These are phyloP conservation scores for Gigaspora rosea DNA, from an alignment of 192 early-diverging fungal species.

Conservation along the genomic window DNA sequence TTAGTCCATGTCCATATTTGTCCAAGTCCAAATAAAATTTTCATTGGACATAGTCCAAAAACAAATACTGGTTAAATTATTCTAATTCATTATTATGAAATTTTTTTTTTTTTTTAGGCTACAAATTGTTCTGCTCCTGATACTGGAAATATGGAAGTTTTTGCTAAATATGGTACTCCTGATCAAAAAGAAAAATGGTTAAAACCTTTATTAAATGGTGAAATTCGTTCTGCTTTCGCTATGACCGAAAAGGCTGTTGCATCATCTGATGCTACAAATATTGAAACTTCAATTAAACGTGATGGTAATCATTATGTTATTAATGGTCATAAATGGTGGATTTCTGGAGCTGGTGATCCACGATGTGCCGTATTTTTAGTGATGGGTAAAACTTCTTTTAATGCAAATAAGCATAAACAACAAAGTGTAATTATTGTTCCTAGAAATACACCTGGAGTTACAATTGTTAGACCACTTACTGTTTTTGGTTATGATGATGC, in stretches of 20 bases:
- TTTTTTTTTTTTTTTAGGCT: slow-evolving; percentile 50
- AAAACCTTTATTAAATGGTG: slow-evolving; percentile 81
- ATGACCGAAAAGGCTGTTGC: slow-evolving; percentile 98
- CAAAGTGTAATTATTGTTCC: slow-evolving; percentile 92
- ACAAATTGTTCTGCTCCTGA: slow-evolving; percentile 94
- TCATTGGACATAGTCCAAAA: too few species aligned
- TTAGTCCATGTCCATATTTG: too few species aligned
- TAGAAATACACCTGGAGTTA: slow-evolving; percentile 78
- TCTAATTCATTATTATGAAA: not conserved
- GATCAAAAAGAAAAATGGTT: slow-evolving; percentile 84
- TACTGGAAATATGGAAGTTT: slow-evolving; percentile 99
- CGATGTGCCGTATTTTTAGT: slow-evolving; percentile 87
- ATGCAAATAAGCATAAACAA: slow-evolving; percentile 74
- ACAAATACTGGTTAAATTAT: too few species aligned
- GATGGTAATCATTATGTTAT: slow-evolving; percentile 67
- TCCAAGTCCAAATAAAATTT: too few species aligned
- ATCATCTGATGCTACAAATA: slow-evolving; percentile 98
- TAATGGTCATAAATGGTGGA: slow-evolving; percentile 97
- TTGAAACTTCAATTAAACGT: slow-evolving; percentile 77
- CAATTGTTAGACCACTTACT: slow-evolving; percentile 78
- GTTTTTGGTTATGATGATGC: slow-evolving; percentile 97
- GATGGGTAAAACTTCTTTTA: slow-evolving; percentile 83
- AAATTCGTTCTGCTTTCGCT: slow-evolving; percentile 96
- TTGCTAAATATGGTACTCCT: slow-evolving; percentile 89
- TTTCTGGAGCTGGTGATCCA: slow-evolving; percentile 95